phyloP scores from a whole-genome alignment of 768 basidiomycete species.

The Amylocystis lapponica region DNA sequence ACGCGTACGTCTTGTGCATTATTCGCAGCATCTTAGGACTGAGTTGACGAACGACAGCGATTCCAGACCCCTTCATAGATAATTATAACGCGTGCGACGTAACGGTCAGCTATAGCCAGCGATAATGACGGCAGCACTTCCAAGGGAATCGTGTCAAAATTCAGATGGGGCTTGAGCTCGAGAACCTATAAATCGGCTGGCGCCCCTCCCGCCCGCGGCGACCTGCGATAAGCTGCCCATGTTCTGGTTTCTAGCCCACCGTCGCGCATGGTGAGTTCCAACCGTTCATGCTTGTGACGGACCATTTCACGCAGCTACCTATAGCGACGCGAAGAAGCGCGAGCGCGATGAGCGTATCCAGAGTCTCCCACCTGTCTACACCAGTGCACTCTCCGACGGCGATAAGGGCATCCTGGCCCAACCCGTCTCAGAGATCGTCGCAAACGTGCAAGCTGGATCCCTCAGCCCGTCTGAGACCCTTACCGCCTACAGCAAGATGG shows the following conservation, averaged over 20 bases:
- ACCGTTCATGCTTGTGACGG: not conserved
- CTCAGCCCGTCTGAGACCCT: conserved; percentile 19
- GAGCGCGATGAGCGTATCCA: conserved; percentile 21
- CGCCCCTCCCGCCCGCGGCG: not conserved
- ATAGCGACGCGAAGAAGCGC: conserved; percentile 18
- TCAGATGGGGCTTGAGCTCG: too few relatives aligned
- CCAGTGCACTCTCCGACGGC: conserved; percentile 9
- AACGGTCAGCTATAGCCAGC: too few relatives aligned
- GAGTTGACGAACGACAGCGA: too few relatives aligned
- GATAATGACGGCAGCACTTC: too few relatives aligned
- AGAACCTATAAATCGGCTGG: too few relatives aligned
- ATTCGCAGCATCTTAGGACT: too few relatives aligned
- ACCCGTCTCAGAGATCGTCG: conserved; percentile 17
- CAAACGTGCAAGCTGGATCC: conserved; percentile 16
- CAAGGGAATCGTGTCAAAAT: too few relatives aligned
- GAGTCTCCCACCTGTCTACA: conserved; percentile 16
- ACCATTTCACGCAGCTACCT: not conserved
- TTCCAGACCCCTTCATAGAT: too few relatives aligned
- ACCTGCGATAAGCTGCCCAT: conserved; percentile 4
- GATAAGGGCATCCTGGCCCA: conserved; percentile 18
- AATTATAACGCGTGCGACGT: too few relatives aligned
- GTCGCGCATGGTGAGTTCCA: conserved; percentile 18
- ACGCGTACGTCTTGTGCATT: too few relatives aligned
- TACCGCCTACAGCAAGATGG: conserved; percentile 32
- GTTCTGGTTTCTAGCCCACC: conserved; percentile 19